Conservation (phyloP, 192 early-diverging fungal genomes). For the Backusella tarrabulga region DNA sequence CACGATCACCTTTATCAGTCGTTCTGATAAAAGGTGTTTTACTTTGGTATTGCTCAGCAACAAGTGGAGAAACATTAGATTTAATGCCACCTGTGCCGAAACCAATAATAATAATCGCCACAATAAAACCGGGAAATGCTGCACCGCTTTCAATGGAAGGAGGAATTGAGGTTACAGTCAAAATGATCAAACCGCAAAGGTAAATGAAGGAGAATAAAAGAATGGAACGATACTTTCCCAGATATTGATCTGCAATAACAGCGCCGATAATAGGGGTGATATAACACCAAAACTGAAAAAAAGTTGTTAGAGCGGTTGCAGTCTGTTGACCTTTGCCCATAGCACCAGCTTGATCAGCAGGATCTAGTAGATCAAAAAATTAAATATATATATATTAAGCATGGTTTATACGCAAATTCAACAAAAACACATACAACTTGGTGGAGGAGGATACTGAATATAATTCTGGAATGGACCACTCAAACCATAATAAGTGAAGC, state of each 20-base stretch:
- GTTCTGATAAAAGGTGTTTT: slow-evolving; percentile 57
- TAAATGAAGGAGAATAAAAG: slow-evolving; percentile 59
- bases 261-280: slow-evolving; percentile 53
- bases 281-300: slow-evolving; percentile 53
- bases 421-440: slow-evolving; percentile 24
- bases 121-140: slow-evolving; percentile 61
- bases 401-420: background rate
- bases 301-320: slow-evolving; percentile 53
- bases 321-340: slow-evolving; percentile 48
- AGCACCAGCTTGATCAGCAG: slow-evolving; percentile 46
- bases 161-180: slow-evolving; percentile 58
- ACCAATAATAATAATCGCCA: slow-evolving; percentile 69
- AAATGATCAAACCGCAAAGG: slow-evolving; percentile 54
- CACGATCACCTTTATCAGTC: slow-evolving; percentile 51
- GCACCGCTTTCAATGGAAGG: slow-evolving; percentile 47
- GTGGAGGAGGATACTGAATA: slow-evolving; percentile 46
- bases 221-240: slow-evolving; percentile 73
- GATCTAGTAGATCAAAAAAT: slow-evolving; percentile 13
- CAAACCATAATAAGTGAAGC: slow-evolving; percentile 66
- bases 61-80: slow-evolving; percentile 72
- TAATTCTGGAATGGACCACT: slow-evolving; percentile 62
- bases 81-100: slow-evolving; percentile 80
- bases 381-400: background rate
- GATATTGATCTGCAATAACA: slow-evolving; percentile 65
- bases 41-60: slow-evolving; percentile 67